Evolutionary conservation across 2,329 filamentous ascomycete species (phyloP).

Genomic region (Calonectria montana): DNA sequence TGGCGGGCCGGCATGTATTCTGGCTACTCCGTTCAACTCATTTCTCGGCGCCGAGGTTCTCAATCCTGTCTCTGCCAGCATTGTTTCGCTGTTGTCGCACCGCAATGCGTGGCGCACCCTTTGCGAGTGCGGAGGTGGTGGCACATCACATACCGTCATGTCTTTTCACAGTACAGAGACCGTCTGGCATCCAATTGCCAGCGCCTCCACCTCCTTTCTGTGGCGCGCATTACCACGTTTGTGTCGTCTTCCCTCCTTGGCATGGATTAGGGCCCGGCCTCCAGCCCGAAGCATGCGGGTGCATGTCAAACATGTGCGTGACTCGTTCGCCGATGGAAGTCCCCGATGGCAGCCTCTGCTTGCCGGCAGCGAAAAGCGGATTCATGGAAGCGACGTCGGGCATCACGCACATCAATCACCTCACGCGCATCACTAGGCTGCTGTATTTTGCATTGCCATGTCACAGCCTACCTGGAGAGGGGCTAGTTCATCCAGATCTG

Average conservation of each 20-base stretch:
- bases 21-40: neutral
- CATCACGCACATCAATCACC: slow-evolving; percentile 23
- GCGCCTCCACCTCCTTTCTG: slow-evolving; percentile 13
- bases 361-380: slow-evolving; percentile 24
- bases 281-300: slow-evolving; percentile 16
- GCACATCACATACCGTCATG: slow-evolving; percentile 17
- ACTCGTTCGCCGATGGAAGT: slow-evolving; percentile 5
- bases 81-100: slow-evolving; percentile 11
- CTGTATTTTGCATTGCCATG: slow-evolving; percentile 14
- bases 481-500: slow-evolving; percentile 2
- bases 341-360: slow-evolving; percentile 20
- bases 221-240: slow-evolving; percentile 14
- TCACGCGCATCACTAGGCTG: slow-evolving; percentile 12
- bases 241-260: slow-evolving; percentile 17
- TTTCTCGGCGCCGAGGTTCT: neutral
- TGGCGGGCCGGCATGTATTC: neutral
- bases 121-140: slow-evolving; percentile 11
- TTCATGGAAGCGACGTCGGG: slow-evolving; percentile 23
- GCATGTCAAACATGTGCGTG: slow-evolving; percentile 19
- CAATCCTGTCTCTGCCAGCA: neutral
- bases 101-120: slow-evolving; percentile 12
- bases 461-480: slow-evolving; percentile 11
- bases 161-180: neutral
- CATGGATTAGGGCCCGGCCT: slow-evolving; percentile 13
- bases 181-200: slow-evolving; percentile 3